Evolutionary conservation across 23 red algal genomes (phyloP).

Genomic region (Pyropia yezoensis): DNA sequence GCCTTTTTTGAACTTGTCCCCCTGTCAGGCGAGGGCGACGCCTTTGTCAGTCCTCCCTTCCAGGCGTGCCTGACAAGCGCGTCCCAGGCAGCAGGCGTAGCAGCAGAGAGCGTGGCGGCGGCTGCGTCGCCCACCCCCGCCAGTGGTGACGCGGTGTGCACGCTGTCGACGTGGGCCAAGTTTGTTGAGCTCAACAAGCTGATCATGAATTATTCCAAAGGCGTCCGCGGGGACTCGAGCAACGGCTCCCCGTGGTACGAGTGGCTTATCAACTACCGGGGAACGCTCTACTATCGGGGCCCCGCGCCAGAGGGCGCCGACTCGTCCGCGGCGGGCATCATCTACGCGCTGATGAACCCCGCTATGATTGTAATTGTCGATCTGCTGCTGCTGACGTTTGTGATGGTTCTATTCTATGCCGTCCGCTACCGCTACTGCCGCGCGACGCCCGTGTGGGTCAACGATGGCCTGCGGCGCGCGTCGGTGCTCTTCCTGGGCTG

Average conservation of each 20-base stretch:
- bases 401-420: slow-evolving; percentile 34
- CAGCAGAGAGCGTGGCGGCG: no score
- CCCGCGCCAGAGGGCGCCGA: no score
- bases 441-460: slow-evolving; percentile 12
- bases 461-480: slow-evolving; percentile 20
- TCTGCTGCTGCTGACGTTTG: slow-evolving; percentile 22
- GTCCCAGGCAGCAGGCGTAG: not conserved
- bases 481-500: slow-evolving; percentile 64
- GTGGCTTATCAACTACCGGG: slow-evolving; percentile 74
- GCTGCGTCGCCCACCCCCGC: not conserved
- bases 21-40: slow-evolving; percentile 56
- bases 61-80: slow-evolving; percentile 20
- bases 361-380: slow-evolving; percentile 33
- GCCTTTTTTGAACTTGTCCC: slow-evolving; percentile 51
- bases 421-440: slow-evolving; percentile 39
- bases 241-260: slow-evolving; percentile 74
- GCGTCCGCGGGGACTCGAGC: slow-evolving; percentile 63
- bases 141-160: not conserved
- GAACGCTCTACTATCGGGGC: slow-evolving; percentile 61
- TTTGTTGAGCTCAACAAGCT: slow-evolving; percentile 64
- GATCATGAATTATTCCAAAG: slow-evolving; percentile 72
- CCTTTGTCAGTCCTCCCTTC: slow-evolving; percentile 61
- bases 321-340: slow-evolving; percentile 14
- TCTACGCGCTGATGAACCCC: slow-evolving; percentile 77
- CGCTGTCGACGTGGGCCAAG: slow-evolving; percentile 17